These are phyloP conservation scores for Plasmodium inui DNA, from an alignment of 169 alveolate genomes.

Conservation along the genomic window DNA sequence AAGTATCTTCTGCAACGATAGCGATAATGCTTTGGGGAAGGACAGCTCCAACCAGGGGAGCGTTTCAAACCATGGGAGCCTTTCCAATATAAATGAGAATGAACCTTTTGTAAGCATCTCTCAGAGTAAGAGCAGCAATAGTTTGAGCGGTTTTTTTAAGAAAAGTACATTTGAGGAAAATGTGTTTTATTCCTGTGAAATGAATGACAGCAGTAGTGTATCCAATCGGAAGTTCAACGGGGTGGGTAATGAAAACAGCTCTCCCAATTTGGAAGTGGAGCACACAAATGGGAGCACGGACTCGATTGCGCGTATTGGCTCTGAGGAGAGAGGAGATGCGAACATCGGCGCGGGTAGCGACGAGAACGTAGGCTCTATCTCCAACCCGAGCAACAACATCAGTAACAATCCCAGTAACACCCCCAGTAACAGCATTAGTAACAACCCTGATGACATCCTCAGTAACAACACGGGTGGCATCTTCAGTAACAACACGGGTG, in stretches of 20 bases:
- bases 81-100: constrained; percentile 4
- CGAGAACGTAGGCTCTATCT: not conserved
- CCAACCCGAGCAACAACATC: not conserved
- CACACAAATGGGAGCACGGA: constrained; percentile 7
- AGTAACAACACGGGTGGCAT: not conserved
- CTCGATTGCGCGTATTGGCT: not conserved
- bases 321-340: not conserved
- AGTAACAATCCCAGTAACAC: not conserved
- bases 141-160: not conserved
- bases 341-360: not conserved
- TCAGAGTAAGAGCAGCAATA: constrained; percentile 2
- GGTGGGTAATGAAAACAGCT: not conserved
- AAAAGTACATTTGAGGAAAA: constrained; percentile 12
- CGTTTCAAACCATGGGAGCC: not conserved
- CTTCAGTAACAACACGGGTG: not conserved
- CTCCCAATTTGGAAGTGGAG: not conserved
- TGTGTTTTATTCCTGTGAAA: constrained; percentile 22
- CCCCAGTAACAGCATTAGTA: not conserved
- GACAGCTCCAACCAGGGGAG: not conserved
- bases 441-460: not conserved
- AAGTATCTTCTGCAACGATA: constrained; percentile 9
- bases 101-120: not conserved
- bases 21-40: constrained; percentile 3
- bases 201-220: constrained; percentile 14
- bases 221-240: not conserved